These are phyloP conservation scores for Stagonosporopsis cucurbitacearum DNA, from an alignment of 2,329 filamentous ascomycete species.

Conservation along the genomic window DNA sequence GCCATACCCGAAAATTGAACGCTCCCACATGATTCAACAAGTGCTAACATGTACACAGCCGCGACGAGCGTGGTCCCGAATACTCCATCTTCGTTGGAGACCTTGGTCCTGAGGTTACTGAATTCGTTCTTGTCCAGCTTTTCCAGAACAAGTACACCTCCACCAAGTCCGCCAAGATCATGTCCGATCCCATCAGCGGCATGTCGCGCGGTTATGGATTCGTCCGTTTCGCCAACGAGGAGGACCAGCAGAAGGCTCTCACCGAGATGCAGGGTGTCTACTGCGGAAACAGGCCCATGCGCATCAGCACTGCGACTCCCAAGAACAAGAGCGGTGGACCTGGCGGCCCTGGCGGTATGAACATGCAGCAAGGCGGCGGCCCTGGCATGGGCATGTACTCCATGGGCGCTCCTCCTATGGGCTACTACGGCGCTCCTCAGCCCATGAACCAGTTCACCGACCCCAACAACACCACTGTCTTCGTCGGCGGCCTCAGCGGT, in stretches of 20 bases:
- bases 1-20: conserved; percentile 33
- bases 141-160: conserved; percentile 96
- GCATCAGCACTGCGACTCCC: conserved; percentile 95
- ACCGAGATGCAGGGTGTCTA: conserved; percentile 99
- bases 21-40: neutral
- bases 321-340: conserved; percentile 78
- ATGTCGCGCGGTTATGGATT: conserved; percentile 98
- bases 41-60: conserved; percentile 50
- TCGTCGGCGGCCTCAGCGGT: conserved; percentile 93
- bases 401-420: conserved; percentile 72
- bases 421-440: conserved; percentile 70
- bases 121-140: conserved; percentile 94
- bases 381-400: conserved; percentile 67
- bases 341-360: conserved; percentile 60
- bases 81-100: conserved; percentile 98
- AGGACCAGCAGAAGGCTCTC: conserved; percentile 93
- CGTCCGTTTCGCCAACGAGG: conserved; percentile 94
- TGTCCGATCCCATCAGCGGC: conserved; percentile 97
- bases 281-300: conserved; percentile 98
- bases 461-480: conserved; percentile 99
- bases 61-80: conserved; percentile 94
- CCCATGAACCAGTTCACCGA: conserved; percentile 99
- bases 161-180: conserved; percentile 99
- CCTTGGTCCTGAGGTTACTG: conserved; percentile 96
- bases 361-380: conserved; percentile 55